Conservation (phyloP, 1,139 yeast species). For the Candida freyschussii region DNA sequence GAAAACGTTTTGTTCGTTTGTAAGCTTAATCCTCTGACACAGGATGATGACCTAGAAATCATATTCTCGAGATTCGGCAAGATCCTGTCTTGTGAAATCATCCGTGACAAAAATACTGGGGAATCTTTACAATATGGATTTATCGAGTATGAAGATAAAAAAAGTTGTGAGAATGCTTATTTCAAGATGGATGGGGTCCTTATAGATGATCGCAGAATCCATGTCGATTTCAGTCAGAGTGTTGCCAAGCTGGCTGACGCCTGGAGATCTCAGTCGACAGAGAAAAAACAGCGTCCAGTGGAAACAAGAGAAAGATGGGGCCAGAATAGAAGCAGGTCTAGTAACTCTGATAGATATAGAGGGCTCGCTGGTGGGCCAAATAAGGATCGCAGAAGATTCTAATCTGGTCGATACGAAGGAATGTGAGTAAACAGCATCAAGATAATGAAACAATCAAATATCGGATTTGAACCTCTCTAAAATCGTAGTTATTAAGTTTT, state of each 20-base stretch:
- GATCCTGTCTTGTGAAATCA: conserved; percentile 46
- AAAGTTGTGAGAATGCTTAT: conserved; percentile 56
- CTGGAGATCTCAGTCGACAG: conserved; percentile 18
- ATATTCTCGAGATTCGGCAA: conserved; percentile 59
- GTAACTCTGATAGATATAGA: no score
- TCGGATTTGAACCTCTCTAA: no score
- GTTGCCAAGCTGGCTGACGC: conserved; percentile 25
- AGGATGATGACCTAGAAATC: conserved; percentile 45
- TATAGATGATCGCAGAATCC: conserved; percentile 59
- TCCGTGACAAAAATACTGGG: conserved; percentile 42
- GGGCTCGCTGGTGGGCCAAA: no score
- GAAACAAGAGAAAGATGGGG: no score
- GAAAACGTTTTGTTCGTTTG: conserved; percentile 61
- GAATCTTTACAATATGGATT: conserved; percentile 58
- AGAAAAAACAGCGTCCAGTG: no score
- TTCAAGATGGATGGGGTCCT: conserved; percentile 54
- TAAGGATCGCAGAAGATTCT: no score
- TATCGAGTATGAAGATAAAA: conserved; percentile 46
- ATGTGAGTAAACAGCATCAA: no score
- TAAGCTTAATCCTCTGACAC: conserved; percentile 56
- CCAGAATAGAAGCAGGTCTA: no score
- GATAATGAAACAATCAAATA: no score
- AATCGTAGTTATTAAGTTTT: no score
- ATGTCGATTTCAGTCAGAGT: conserved; percentile 68
- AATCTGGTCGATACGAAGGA: no score